Base-by-base conservation (phyloP, 2,329 filamentous ascomycete species). In the Epichloe bromicola region DNA sequence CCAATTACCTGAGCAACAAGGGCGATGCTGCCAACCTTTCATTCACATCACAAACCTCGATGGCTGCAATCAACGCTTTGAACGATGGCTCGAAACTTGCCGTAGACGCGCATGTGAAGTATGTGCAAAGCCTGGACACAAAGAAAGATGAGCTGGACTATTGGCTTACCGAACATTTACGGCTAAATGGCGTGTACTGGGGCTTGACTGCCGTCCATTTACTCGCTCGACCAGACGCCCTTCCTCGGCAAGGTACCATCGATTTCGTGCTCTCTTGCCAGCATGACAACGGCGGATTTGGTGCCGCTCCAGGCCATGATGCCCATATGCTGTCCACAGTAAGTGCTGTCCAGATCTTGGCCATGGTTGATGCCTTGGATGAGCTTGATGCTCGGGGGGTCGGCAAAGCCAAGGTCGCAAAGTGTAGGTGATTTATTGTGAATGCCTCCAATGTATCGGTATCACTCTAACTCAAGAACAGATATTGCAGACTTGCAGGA, bases 111-210 rank as follows among this genome's bases (percentile, higher is more conserved):
- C 93, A 98, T 67, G 88, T 97, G 61, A 81, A 82, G 64, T 98
- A 97, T 67, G 88, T 98, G 59, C 88, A 95, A 69, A 88, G 85
- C 62, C 77, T 98, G 59, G 89, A 98, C 68, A 89, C 85, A 58
- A 84, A 86, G 64, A 89, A 86, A 71, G 89, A 97, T 74, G 88
- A 96, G 69, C 83, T 95, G 60, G 89, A 96, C 67, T 98, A 97
- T 73, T 96, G 91, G 86, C 76, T 97, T 64, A 98, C 93, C 14
- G 91, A 98, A 69, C 93, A 98, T 66, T 76, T 98, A 58, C 88
- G 93, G 54, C 78, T 98, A 52, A 96, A 93, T 65, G 93, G 93
- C 43, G 79, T 98, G 46, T 98, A 98, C 69, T 98, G 93, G 93
- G 93, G 93, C 14, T 71, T 98, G 52, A 93, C 84, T 6, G 85